Conservation (phyloP, 208 protist species). For the Trypanosoma caninum region DNA sequence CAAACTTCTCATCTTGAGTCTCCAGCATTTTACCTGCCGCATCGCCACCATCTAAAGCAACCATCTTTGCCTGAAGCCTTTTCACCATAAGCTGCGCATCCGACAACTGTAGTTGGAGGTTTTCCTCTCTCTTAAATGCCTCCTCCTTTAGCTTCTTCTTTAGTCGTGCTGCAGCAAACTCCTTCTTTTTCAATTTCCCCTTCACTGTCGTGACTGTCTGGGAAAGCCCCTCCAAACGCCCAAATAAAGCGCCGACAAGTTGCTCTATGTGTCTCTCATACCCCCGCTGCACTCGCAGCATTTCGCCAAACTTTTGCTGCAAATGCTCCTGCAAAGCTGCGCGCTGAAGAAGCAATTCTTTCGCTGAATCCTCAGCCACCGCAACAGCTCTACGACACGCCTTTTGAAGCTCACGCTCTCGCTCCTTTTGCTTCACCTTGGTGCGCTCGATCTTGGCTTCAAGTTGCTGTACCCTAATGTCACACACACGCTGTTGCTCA, state of each 20-base stretch:
- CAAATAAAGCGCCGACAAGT: too few relatives aligned
- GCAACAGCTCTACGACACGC: slow-evolving; percentile 30
- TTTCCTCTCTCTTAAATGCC: slow-evolving; percentile 33
- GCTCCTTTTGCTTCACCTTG: slow-evolving; percentile 37
- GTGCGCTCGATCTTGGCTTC: slow-evolving; percentile 53
- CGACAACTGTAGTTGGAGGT: slow-evolving; percentile 43
- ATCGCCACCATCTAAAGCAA: too few relatives aligned
- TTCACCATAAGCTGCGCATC: slow-evolving; percentile 46
- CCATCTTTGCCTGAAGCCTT: slow-evolving; percentile 38
- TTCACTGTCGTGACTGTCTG: slow-evolving; percentile 41
- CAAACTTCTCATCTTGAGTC: too few relatives aligned
- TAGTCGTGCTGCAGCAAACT: too few relatives aligned
- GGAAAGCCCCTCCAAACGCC: too few relatives aligned
- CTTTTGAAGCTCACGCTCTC: slow-evolving; percentile 43
- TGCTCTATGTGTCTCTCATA: too few relatives aligned
- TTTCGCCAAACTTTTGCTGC: slow-evolving; percentile 41
- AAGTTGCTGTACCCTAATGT: slow-evolving; percentile 61
- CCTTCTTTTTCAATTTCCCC: slow-evolving; percentile 29
- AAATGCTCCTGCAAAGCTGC: slow-evolving; percentile 40
- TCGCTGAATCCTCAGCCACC: slow-evolving; percentile 31
- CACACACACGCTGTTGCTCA: slow-evolving; percentile 53
- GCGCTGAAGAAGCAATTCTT: slow-evolving; percentile 55
- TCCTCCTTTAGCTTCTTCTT: slow-evolving; percentile 43
- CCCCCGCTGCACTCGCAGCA: slow-evolving; percentile 31
- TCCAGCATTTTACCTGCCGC: too few relatives aligned